Evolutionary conservation across 371 early-diverging fungal genomes (phyloP), one percentile per base, ranked within the genome.

Genomic region (Mitosporidium daphniae): DNA sequence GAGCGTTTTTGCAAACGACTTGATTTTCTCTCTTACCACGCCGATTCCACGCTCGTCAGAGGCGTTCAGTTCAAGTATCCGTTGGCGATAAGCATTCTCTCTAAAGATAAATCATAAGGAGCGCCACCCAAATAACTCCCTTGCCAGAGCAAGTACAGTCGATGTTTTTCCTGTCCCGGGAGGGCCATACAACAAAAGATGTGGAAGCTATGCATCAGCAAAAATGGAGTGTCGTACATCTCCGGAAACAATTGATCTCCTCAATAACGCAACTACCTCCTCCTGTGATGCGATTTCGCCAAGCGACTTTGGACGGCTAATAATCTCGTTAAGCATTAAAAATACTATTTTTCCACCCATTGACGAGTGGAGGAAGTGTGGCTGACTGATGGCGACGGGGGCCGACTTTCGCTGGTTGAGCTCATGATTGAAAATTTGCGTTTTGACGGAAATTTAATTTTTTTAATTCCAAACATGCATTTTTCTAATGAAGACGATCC

Each of bases 81-180:
- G 56, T 9, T 28, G 6, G 12, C 29, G 16, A 5, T 21, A 18
- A 13, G n/a, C 16, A 14, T 17, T 11, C 14, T 9, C 16, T 22
- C 9, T 9, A 8, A 21, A 10, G 22, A 22, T 8, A 27, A 16
- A 16, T 22, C 19, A 17, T 16, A 27, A 21, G 14, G 31, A 20
- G 4, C 17, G 23, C 12, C 46, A 63, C 66, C 69, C 69, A 36
- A 65, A 86, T 27, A 84, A 48, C 35, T 80, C 72, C 18, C 71
- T 44, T n/a, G 72, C 57, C 22, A 89, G 48, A 0, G 94, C 74
- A 22, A 89, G 50, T 31, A 93, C 82, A 2, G 86, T 78, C 0
- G 82, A 72, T 0, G 99, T 95, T 48, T 98, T 98, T 37, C 99
- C 99, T 2, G 91, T 58, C 3, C 95, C 95, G 16, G 99, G 86